Base-by-base conservation (phyloP, 306 rosid species). In the Rosa chinensis region DNA sequence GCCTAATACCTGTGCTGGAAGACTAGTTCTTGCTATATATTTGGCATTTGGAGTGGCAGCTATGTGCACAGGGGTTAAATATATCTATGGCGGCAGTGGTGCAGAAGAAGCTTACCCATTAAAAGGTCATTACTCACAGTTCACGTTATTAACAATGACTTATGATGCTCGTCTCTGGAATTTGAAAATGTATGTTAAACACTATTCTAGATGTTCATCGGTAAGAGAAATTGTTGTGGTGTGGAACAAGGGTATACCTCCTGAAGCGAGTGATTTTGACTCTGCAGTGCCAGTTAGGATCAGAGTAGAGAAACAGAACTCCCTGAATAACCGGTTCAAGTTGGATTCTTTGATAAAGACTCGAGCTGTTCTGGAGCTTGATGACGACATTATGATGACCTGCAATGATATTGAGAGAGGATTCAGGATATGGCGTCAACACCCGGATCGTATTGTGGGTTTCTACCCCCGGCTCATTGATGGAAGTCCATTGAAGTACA, bases 241-340 rank as follows among this genome's bases (percentile, higher is more conserved):
- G 72, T 96, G 99, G 99, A 96, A 96, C 96, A 93, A 93, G 84
- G 99, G 99, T 74, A 77, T 77, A n/a, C 96, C 98, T 69, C 99
- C 99, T 1, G 61, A 91, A 39, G 0, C 68, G 66, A 85, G 88
- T 42, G 98, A 93, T 83, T 87, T 96, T 58, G 99, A 96, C 87
- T 91, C 99, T 1, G 89, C 88, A 0, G 99, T 96, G 62, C 99
- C 98, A 0, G 90, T 96, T 20, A 85, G 96, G 82, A 88, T 93
- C 82, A 89, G 99, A 78, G 70, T 81, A 44, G 99, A 96, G 85
- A 86, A 93, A 48, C 78, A 80, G 74, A 96, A 96, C 90, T 96
- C 99, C 3, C 84, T 96, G 8, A 93, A 96, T 14, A 96, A 96
- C 37, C 88, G 99, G 69, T 96, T 96, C 92, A 93, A 79, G 82